Base-by-base conservation (phyloP, 768 basidiomycete genomes). In the Tephrocybe sp. region DNA sequence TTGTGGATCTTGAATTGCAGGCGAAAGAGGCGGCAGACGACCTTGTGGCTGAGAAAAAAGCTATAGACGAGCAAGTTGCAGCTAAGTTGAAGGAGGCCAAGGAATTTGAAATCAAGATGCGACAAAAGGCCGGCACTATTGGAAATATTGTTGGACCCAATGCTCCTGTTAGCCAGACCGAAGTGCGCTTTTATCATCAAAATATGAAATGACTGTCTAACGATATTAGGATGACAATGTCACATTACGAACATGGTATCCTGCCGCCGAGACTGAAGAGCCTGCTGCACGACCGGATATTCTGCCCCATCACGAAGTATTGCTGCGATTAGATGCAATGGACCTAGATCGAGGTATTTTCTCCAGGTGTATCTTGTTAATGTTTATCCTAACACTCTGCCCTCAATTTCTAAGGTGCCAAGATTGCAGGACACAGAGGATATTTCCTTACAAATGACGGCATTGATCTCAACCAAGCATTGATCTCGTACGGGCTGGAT, bases 381-480 rank as follows among this genome's bases (percentile, higher is more conserved):
- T n/a, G 22, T 6, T 33, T 7, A 4, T 3, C 10, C 4, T 32
- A 10, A 20, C 39, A 14, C 30, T 11, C 6, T 38, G 2, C 22
- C 2, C 31, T 20, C 7, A 20, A 6, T 1, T 22, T 7, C 3
- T 10, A 2, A 93, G 91, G 92, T 43, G 80, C 92, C 40, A 99
- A 98, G 72, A 81, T 98, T 45, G 81, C 87, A 9, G 97, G 97
- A 1, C 97, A 99, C 74, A 79, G 97, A 68, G 97, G 96, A 0
- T 99, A 91, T 76, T 99, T 92, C 79, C 79, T 98, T 34, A 95
- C 85, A 5, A 87, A 90, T 68, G 95, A 98, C 60, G 97, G 97
- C 44, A 80, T 99, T 58, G 96, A 98, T 71, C 82, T 99, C 38
- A 99, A 98, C 68, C 97, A 95, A 68, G 97, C 97, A 0, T 76